These are phyloP conservation scores for Castanea sativa DNA, from an alignment of 306 rosid genomes.

Conservation along the genomic window DNA sequence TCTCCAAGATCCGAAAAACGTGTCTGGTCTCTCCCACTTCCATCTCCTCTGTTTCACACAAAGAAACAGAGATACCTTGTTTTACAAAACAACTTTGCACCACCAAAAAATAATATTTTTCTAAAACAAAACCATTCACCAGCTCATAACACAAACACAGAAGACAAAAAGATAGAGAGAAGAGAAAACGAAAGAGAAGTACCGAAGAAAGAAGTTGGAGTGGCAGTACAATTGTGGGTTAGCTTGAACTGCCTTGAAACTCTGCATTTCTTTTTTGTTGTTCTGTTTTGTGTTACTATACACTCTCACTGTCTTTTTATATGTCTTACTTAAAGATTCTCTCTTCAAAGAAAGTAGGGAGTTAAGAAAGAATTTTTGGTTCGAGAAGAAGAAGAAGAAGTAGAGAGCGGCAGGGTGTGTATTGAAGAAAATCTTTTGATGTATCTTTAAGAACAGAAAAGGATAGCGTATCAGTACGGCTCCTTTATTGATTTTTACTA, in stretches of 20 bases:
- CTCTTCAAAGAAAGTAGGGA: conserved; percentile 2
- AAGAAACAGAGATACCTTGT: conserved; percentile 33
- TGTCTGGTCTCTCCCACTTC: conserved; percentile 35
- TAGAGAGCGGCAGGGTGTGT: conserved; percentile 1
- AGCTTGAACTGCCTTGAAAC: conserved; percentile 50
- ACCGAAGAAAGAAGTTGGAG: conserved; percentile 59
- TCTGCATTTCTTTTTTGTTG: conserved; percentile 52
- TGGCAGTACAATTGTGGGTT: conserved; percentile 47
- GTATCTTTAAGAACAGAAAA: conserved; percentile 56
- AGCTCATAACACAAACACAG: neutral
- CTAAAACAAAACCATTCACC: neutral
- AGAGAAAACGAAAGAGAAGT: neutral
- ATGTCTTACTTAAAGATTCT: neutral
- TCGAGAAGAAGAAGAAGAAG: neutral
- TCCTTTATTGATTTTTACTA: neutral
- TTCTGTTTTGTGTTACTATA: neutral
- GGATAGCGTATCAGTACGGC: conserved; percentile 56
- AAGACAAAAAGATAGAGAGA: neutral
- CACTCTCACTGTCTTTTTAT: neutral
- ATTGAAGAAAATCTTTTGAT: conserved; percentile 40
- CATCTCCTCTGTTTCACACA: conserved; percentile 70
- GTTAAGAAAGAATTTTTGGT: neutral
- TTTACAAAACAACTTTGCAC: neutral
- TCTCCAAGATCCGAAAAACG: conserved; percentile 67
- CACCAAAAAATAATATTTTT: neutral